These are phyloP conservation scores for Eragrostis curvula DNA, from an alignment of 176 grass and related monocot species.

Conservation along the genomic window DNA sequence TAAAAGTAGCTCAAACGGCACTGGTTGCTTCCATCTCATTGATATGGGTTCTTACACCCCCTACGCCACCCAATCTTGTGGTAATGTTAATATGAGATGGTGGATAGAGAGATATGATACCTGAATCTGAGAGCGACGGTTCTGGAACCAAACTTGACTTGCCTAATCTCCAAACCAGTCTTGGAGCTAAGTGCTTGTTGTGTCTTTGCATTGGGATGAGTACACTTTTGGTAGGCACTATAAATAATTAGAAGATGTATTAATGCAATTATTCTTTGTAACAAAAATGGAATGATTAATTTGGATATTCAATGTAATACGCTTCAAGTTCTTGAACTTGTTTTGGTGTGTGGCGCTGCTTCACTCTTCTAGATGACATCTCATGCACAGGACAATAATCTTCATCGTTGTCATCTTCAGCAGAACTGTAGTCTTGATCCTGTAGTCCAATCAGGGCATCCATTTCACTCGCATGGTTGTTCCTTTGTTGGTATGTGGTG, in stretches of 20 bases:
- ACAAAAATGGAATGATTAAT: neutral
- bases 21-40: too few species aligned
- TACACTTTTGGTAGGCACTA: neutral
- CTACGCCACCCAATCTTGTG: too few species aligned
- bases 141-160: slow-evolving; percentile 44
- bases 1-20: too few species aligned
- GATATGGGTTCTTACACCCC: too few species aligned
- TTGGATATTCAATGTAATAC: neutral
- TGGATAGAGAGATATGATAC: neutral
- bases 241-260: neutral
- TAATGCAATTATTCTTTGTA: neutral
- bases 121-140: slow-evolving; percentile 3
- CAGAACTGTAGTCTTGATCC: neutral
- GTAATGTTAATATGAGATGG: too few species aligned
- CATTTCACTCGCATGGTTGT: neutral
- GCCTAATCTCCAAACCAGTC: neutral
- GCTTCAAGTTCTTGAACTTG: neutral
- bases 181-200: neutral
- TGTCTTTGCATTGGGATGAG: neutral
- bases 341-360: neutral
- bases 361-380: neutral
- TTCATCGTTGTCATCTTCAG: neutral
- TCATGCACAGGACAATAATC: neutral
- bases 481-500: neutral
- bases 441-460: neutral